Evolutionary conservation across 495 filamentous ascomycete species (phyloP).

Genomic region (Chlorociboria aeruginascens): DNA sequence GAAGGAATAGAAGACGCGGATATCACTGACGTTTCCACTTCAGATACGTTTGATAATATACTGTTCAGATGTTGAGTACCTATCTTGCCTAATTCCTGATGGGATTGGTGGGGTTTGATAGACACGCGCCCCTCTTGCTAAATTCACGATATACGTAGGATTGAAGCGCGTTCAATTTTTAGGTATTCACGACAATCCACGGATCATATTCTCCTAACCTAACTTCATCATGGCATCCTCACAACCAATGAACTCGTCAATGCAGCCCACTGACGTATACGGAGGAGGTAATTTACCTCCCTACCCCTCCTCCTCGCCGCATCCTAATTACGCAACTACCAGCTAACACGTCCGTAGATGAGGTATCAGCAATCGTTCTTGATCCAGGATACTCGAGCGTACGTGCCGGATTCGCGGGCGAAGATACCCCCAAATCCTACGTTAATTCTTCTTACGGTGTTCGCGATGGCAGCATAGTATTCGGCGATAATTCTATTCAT

Average conservation of each 20-base stretch:
- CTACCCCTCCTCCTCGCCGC: constrained; percentile 1
- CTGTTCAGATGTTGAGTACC: too few relatives aligned
- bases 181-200: too few relatives aligned
- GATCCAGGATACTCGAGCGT: constrained; percentile 85
- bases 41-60: too few relatives aligned
- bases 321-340: background rate
- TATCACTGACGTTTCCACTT: too few relatives aligned
- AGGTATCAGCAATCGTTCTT: constrained; percentile 92
- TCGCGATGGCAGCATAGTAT: constrained; percentile 45
- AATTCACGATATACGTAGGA: too few relatives aligned
- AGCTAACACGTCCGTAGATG: constrained; percentile 47
- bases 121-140: too few relatives aligned
- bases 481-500: constrained; percentile 79
- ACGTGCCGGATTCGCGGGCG: constrained; percentile 92
- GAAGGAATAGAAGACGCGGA: too few relatives aligned
- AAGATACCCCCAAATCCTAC: constrained; percentile 92
- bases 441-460: constrained; percentile 68
- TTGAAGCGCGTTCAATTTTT: too few relatives aligned
- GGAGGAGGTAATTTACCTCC: constrained; percentile 54
- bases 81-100: too few relatives aligned
- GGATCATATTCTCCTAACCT: too few relatives aligned
- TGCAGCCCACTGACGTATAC: constrained; percentile 57
- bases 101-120: too few relatives aligned
- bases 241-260: constrained; percentile 14
- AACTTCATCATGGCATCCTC: constrained; percentile 17